These are phyloP conservation scores for Lepidopterella palustris DNA, from an alignment of 495 filamentous ascomycete species.

Conservation along the genomic window DNA sequence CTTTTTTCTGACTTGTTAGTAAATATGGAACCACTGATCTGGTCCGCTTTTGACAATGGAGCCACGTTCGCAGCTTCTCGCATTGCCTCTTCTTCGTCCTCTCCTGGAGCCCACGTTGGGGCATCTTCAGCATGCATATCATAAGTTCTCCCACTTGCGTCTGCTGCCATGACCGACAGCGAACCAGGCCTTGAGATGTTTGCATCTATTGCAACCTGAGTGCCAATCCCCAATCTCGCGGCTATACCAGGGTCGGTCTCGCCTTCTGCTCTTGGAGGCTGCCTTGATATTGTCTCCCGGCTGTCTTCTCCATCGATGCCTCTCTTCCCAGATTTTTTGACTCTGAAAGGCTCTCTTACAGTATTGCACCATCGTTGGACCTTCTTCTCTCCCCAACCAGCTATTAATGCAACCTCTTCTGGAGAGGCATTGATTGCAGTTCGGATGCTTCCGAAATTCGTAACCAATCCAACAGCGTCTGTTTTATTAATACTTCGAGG, in stretches of 20 bases:
- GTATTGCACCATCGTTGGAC: slow-evolving; percentile 74
- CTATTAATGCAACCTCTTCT: slow-evolving; percentile 73
- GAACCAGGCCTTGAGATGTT: slow-evolving; percentile 6
- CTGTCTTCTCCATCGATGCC: slow-evolving; percentile 35
- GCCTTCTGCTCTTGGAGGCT: slow-evolving; percentile 15
- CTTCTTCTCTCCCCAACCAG: slow-evolving; percentile 95
- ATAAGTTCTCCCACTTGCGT: slow-evolving; percentile 28
- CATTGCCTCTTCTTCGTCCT: slow-evolving; percentile 41
- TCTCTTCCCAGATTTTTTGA: slow-evolving; percentile 58
- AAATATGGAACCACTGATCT: background rate
- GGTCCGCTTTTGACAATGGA: slow-evolving; percentile 1
- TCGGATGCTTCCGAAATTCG: slow-evolving; percentile 78
- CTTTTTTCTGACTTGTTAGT: slow-evolving; percentile 34
- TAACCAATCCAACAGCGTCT: slow-evolving; percentile 80
- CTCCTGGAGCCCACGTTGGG: slow-evolving; percentile 26
- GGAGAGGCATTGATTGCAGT: slow-evolving; percentile 80
- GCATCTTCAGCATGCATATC: slow-evolving; percentile 32
- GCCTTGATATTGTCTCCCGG: slow-evolving; percentile 20
- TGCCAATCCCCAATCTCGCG: slow-evolving; percentile 24
- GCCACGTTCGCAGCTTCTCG: slow-evolving; percentile 27
- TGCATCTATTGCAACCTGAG: background rate
- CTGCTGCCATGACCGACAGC: slow-evolving; percentile 14
- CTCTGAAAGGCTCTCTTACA: slow-evolving; percentile 77
- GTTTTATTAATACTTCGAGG: slow-evolving; percentile 90
- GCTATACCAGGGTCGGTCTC: slow-evolving; percentile 12